A percentile compares a stretch with the other conserved stretches of the same genome.
phyloP scores from a whole-genome alignment of 805 yeast genomes.

The Lachancea fermentati region DNA sequence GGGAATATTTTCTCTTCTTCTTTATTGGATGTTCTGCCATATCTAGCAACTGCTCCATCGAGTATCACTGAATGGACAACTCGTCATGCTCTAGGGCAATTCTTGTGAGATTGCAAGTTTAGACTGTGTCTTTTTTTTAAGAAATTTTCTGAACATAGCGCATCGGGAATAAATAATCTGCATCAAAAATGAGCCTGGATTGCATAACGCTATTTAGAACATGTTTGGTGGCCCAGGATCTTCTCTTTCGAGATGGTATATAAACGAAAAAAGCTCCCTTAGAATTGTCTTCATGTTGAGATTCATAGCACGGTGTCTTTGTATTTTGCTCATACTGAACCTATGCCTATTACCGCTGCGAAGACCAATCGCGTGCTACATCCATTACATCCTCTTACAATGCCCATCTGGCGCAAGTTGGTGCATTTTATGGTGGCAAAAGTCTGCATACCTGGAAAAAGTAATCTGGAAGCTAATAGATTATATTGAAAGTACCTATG shows the following conservation, averaged over 20 bases:
- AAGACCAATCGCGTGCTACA: constrained; percentile 6
- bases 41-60: not conserved
- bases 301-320: constrained; percentile 1
- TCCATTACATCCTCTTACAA: constrained; percentile 12
- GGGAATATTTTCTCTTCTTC: constrained; percentile 9
- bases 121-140: not conserved
- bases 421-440: constrained; percentile 29
- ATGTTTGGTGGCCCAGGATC: too few relatives aligned
- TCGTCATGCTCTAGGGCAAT: not conserved
- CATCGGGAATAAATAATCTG: not conserved
- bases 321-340: constrained; percentile 10
- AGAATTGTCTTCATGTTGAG: not conserved
- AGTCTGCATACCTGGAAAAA: constrained; percentile 16
- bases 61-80: not conserved
- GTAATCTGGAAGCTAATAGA: constrained; percentile 24
- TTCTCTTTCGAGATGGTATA: not conserved
- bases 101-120: too few relatives aligned
- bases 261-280: too few relatives aligned
- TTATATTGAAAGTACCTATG: constrained; percentile 8
- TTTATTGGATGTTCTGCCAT: not conserved
- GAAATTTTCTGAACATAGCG: not conserved
- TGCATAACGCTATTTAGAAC: too few relatives aligned
- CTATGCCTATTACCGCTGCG: constrained; percentile 10
- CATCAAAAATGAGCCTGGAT: too few relatives aligned
- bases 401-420: constrained; percentile 17